phyloP scores from a whole-genome alignment of 169 alveolate genomes.

The Plasmodium billcollinsi region DNA sequence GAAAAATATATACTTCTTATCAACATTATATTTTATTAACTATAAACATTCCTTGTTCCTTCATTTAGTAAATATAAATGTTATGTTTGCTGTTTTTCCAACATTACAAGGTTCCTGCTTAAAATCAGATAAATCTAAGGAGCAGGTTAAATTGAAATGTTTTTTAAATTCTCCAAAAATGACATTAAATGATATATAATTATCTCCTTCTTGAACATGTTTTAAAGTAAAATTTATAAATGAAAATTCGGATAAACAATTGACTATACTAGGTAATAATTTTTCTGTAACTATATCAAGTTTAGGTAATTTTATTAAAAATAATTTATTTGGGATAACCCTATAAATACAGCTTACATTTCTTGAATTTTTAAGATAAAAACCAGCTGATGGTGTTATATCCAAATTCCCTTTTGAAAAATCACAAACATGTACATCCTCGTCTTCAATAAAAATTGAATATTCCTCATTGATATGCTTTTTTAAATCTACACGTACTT shows the following conservation, averaged over 20 bases:
- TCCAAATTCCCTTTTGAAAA: slow-evolving; percentile 57
- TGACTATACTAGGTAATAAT: slow-evolving; percentile 51
- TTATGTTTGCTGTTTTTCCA: slow-evolving; percentile 40
- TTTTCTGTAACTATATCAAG: slow-evolving; percentile 34
- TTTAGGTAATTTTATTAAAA: slow-evolving; percentile 64
- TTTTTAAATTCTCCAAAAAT: slow-evolving; percentile 39
- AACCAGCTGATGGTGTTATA: slow-evolving; percentile 50
- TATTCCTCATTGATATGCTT: slow-evolving; percentile 58
- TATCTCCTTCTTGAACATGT: slow-evolving; percentile 52
- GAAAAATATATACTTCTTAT: not conserved
- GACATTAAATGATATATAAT: slow-evolving; percentile 15
- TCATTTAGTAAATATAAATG: slow-evolving; percentile 24
- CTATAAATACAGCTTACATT: slow-evolving; percentile 49
- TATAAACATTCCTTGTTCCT: not conserved
- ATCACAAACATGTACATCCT: slow-evolving; percentile 21
- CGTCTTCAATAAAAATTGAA: slow-evolving; percentile 5
- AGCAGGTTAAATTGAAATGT: slow-evolving; percentile 27
- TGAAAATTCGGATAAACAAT: slow-evolving; percentile 40
- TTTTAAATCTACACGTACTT: slow-evolving; percentile 49
- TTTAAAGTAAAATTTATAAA: slow-evolving; percentile 46
- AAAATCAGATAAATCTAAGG: slow-evolving; percentile 42
- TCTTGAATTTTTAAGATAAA: slow-evolving; percentile 38
- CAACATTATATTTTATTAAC: not conserved
- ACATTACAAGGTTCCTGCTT: slow-evolving; percentile 36
- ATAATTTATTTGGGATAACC: slow-evolving; percentile 34